phyloP scores from a whole-genome alignment of 2,329 filamentous ascomycete species.

The Podosphaera xanthii region DNA sequence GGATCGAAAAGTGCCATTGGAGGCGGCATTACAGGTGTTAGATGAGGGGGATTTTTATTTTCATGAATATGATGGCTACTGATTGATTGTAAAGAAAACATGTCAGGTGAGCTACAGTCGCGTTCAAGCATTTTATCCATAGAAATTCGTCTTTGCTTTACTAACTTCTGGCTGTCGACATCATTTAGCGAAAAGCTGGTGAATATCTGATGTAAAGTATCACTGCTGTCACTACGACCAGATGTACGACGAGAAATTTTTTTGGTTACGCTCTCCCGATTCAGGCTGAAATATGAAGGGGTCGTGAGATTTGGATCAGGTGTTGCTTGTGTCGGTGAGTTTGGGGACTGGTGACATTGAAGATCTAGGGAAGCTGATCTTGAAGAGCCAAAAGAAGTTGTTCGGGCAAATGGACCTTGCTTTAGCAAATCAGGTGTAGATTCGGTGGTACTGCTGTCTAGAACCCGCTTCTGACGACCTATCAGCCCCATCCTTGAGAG shows the following conservation, averaged over 20 bases:
- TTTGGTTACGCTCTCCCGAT: conserved; percentile 30
- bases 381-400: conserved; percentile 69
- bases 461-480: conserved; percentile 80
- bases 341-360: conserved; percentile 55
- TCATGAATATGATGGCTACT: conserved; percentile 20
- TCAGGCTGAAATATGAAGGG: conserved; percentile 81
- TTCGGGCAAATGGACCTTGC: conserved; percentile 70
- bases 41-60: conserved; percentile 35
- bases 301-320: conserved; percentile 54
- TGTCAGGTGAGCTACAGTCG: conserved; percentile 55
- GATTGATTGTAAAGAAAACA: conserved; percentile 37
- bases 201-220: conserved; percentile 64
- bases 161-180: conserved; percentile 18
- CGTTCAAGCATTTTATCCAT: conserved; percentile 57
- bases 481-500: conserved; percentile 92
- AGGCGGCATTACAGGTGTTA: conserved; percentile 57
- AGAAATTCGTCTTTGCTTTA: conserved; percentile 24
- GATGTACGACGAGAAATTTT: conserved; percentile 46
- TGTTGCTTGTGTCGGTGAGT: conserved; percentile 67
- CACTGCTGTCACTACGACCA: conserved; percentile 80
- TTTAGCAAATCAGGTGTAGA: conserved; percentile 83
- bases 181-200: conserved; percentile 56
- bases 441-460: conserved; percentile 56
- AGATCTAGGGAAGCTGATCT: conserved; percentile 86
- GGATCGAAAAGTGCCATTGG: conserved; percentile 92